A percentile compares a stretch with the other conserved stretches of the same genome.
Evolutionary conservation across 2,329 filamentous ascomycete genomes (phyloP).

Genomic region (Penicillium expansum): DNA sequence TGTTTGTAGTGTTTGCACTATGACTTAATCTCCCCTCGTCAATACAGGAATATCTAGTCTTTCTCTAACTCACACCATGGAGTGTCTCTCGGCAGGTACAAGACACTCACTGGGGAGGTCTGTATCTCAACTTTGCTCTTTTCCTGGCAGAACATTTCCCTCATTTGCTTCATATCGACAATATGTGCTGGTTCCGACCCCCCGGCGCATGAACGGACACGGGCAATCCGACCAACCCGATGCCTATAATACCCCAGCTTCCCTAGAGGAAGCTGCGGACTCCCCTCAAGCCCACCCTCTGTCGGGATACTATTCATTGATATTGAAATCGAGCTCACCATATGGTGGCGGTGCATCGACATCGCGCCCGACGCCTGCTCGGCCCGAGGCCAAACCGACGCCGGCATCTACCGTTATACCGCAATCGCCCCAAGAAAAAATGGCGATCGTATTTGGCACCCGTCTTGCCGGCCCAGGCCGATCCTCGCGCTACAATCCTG

Average conservation of each 20-base stretch:
- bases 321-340: slow-evolving; percentile 35
- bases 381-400: slow-evolving; percentile 19
- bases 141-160: not conserved
- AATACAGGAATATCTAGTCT: not conserved
- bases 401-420: slow-evolving; percentile 19
- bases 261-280: slow-evolving; percentile 10
- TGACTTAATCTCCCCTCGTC: slow-evolving; percentile 31
- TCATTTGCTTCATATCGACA: slow-evolving; percentile 10
- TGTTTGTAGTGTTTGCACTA: slow-evolving; percentile 35
- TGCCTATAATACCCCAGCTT: slow-evolving; percentile 7
- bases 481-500: slow-evolving; percentile 55
- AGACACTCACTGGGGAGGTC: slow-evolving; percentile 19
- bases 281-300: slow-evolving; percentile 40
- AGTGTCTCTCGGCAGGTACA: slow-evolving; percentile 22
- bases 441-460: slow-evolving; percentile 77
- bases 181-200: slow-evolving; percentile 21
- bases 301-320: slow-evolving; percentile 46
- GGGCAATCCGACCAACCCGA: slow-evolving; percentile 4
- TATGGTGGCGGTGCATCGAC: slow-evolving; percentile 21
- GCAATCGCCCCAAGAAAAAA: slow-evolving; percentile 46
- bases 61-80: slow-evolving; percentile 25
- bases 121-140: not conserved
- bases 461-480: slow-evolving; percentile 70
- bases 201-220: slow-evolving; percentile 23
- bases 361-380: slow-evolving; percentile 14